Conservation (phyloP, 1,139 yeast genomes). For the Yamadazyma siamensis region DNA sequence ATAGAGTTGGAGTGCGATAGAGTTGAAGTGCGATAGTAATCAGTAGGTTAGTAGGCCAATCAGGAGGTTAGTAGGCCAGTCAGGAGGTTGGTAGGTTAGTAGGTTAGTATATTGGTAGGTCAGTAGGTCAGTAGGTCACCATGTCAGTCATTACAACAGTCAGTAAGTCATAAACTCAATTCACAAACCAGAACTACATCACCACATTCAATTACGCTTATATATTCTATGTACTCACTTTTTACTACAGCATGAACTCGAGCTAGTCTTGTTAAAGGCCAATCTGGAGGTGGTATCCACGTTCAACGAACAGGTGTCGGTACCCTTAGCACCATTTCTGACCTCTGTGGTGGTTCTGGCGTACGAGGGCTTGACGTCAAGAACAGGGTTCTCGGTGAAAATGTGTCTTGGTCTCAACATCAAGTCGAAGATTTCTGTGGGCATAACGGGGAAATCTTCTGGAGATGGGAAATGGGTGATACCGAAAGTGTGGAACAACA, state of each 20-base stretch:
- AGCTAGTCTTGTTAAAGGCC: slow-evolving; percentile 28
- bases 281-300: slow-evolving; percentile 41
- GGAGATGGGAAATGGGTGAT: slow-evolving; percentile 86
- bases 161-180: too few species aligned
- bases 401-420: slow-evolving; percentile 76
- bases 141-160: too few species aligned
- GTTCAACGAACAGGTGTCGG: slow-evolving; percentile 33
- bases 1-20: not conserved
- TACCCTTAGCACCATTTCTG: slow-evolving; percentile 32
- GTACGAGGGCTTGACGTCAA: slow-evolving; percentile 70
- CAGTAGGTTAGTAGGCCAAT: not conserved
- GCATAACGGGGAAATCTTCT: slow-evolving; percentile 89
- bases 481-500: slow-evolving; percentile 79
- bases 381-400: slow-evolving; percentile 71
- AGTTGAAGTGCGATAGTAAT: not conserved
- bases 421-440: slow-evolving; percentile 74
- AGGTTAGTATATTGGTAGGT: too few species aligned
- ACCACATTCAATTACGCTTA: too few species aligned
- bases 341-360: slow-evolving; percentile 63
- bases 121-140: too few species aligned
- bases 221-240: too few species aligned
- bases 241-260: slow-evolving; percentile 18
- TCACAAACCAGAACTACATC: too few species aligned
- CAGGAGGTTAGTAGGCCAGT: not conserved
- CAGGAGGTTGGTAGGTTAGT: too few species aligned